Percentiles rank a stretch among this genome's conserved stretches.
phyloP scores from a whole-genome alignment of 2,329 filamentous ascomycete genomes.

The Fusarium buxicola region DNA sequence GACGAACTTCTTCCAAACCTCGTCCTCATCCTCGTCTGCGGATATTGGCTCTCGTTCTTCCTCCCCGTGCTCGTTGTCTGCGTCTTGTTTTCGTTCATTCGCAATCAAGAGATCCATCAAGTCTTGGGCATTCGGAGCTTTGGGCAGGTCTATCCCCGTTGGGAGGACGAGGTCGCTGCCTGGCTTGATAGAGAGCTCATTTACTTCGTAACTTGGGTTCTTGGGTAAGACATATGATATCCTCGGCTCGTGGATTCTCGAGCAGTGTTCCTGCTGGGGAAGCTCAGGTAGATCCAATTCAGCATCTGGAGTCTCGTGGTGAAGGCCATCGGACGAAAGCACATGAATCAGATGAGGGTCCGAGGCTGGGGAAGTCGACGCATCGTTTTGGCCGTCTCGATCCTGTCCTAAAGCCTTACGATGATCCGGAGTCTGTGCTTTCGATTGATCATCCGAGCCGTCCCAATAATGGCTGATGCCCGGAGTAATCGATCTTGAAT shows the following conservation, averaged over 20 bases:
- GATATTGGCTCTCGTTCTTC: background rate
- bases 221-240: background rate
- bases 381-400: background rate
- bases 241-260: background rate
- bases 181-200: background rate
- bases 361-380: background rate
- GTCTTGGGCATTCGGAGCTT: slow-evolving; percentile 27
- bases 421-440: background rate
- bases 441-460: slow-evolving; percentile 17
- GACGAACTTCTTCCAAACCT: slow-evolving; percentile 48
- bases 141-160: slow-evolving; percentile 1
- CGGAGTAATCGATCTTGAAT: slow-evolving; percentile 24
- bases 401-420: background rate
- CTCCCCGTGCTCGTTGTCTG: background rate
- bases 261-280: background rate
- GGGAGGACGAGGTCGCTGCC: slow-evolving; percentile 14
- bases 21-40: slow-evolving; percentile 44
- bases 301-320: background rate
- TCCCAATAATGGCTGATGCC: slow-evolving; percentile 29
- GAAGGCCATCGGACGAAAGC: background rate
- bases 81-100: slow-evolving; percentile 12
- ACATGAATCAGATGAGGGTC: background rate
- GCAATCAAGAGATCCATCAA: slow-evolving; percentile 38
- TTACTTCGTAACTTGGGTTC: background rate
- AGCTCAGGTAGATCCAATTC: slow-evolving; percentile 10